Base-by-base conservation (phyloP, 768 basidiomycete species). In the Leccinum longicurvipes region DNA sequence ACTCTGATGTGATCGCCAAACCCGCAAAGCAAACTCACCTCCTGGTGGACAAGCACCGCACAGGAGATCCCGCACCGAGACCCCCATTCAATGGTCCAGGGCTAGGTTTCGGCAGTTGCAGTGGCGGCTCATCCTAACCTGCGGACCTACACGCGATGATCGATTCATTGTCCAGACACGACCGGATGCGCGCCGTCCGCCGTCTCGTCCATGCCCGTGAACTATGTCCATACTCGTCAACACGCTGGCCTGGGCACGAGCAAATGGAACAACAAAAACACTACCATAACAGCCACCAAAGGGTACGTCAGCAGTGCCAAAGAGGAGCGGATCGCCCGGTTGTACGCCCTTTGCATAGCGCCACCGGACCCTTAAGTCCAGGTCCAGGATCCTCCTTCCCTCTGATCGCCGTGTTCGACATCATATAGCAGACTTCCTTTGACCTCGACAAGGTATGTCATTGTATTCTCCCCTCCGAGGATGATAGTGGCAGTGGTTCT, bases 391-490 rank as follows among this genome's bases (percentile, higher is more conserved):
- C 25, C 17, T 9, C 17, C 34, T 36, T 17, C 17, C 34, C 21
- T 19, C 48, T 48, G 39, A 51, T 63, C n/a, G n/a, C n/a, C 48
- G 23, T 53, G 34, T 66, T 95, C 57, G 74, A 67, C 31, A 75
- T 97, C 23, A 76, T 73, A 17, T 93, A 97, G 65, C 87, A 91
- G 64, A 93, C 89, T 0, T 89, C 89, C 2, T 96, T 92, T 67
- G 94, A 95, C 66, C 77, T 96, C 4, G 94, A 97, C 77, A 96
- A 97, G 83, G 94, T 91, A 59, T 66, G 78, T 56, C 10, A 4
- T 36, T 36, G 36, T n/a, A 17, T 36, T 6, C 8, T 8, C 4
- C 34, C 34, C 5, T n/a, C 36, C n/a, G n/a, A n/a, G n/a, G n/a
- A n/a, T n/a, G n/a, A n/a, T n/a, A 10, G 36, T 4, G 34, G 15